These are phyloP conservation scores for Omphalotus guepiniiformis DNA, from an alignment of 768 basidiomycete species.

Conservation along the genomic window DNA sequence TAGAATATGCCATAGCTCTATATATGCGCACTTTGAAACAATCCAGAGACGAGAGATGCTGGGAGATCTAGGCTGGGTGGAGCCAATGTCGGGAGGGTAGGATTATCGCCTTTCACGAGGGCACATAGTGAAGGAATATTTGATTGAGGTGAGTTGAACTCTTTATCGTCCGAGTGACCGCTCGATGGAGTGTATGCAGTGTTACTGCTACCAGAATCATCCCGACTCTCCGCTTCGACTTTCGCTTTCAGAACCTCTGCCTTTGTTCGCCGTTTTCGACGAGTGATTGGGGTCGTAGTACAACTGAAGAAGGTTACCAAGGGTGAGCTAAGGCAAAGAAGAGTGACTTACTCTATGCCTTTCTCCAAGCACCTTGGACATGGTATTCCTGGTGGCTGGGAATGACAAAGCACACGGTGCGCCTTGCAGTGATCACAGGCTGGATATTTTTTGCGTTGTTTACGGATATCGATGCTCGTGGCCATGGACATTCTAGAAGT, in stretches of 20 bases:
- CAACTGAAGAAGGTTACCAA: conserved; percentile 5
- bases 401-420: conserved; percentile 9
- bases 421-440: conserved; percentile 13
- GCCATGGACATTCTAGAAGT: too few species aligned
- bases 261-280: conserved; percentile 6
- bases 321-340: not conserved
- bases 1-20: not conserved
- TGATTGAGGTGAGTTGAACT: not conserved
- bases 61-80: not conserved
- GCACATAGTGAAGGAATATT: not conserved
- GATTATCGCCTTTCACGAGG: not conserved
- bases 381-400: conserved; percentile 6
- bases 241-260: not conserved
- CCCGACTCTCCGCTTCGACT: not conserved
- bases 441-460: not conserved
- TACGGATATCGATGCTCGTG: too few species aligned
- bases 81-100: not conserved
- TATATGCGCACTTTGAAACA: conserved; percentile 7
- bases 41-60: not conserved
- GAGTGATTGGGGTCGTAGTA: conserved; percentile 8
- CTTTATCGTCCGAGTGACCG: too few species aligned
- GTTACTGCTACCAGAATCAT: not conserved
- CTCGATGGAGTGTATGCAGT: not conserved
- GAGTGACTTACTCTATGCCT: conserved; percentile 7
- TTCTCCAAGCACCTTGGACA: conserved; percentile 14